Conservation (phyloP, 148 eudicot species). For the Cornus kousa region DNA sequence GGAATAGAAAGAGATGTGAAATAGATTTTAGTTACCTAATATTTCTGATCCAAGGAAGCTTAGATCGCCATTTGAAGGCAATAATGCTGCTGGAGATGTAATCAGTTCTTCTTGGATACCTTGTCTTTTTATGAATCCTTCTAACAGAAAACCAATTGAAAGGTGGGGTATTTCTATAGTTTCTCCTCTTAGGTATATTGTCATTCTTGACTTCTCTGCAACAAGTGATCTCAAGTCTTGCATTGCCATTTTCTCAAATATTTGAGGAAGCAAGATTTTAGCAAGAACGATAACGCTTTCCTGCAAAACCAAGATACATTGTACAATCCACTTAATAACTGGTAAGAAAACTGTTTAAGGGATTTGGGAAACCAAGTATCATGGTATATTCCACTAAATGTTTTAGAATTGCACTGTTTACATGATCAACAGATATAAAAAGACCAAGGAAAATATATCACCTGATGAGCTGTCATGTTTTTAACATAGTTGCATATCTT, state of each 20-base stretch:
- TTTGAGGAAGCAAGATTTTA: constrained; percentile 75
- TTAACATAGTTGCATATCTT: not conserved
- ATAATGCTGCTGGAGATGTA: constrained; percentile 64
- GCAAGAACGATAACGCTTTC: constrained; percentile 78
- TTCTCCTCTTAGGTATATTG: constrained; percentile 67
- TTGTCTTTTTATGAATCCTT: constrained; percentile 70
- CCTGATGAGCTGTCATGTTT: not conserved
- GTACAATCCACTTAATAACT: not conserved
- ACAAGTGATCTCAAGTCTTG: constrained; percentile 76
- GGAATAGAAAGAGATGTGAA: not conserved
- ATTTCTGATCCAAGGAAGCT: constrained; percentile 49
- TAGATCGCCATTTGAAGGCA: constrained; percentile 42
- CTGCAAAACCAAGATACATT: constrained; percentile 35
- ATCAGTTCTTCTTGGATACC: constrained; percentile 54
- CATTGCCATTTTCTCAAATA: constrained; percentile 78
- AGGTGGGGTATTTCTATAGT: constrained; percentile 66
- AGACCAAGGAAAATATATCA: not conserved
- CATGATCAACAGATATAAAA: not conserved
- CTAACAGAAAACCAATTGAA: constrained; percentile 70
- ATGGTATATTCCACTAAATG: not conserved
- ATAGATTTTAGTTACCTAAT: constrained; percentile 39
- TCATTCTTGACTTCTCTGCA: constrained; percentile 76
- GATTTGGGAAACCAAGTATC: not conserved
- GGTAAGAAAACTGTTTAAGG: not conserved
- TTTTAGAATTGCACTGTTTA: not conserved